Evolutionary conservation across 768 basidiomycete genomes (phyloP).

Genomic region (Macrolepiota dolichaula): DNA sequence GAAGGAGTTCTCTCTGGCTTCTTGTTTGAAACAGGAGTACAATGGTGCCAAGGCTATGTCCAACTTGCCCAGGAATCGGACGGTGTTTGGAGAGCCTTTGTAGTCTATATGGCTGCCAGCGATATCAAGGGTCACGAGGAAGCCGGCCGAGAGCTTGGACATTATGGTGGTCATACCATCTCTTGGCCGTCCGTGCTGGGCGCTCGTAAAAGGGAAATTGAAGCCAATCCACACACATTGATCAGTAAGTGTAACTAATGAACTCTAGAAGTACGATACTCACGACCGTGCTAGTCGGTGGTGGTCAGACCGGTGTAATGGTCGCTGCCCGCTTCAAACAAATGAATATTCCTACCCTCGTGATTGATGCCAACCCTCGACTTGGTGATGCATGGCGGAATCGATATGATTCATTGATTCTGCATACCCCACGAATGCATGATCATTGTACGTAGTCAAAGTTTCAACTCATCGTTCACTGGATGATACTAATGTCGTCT

Average conservation of each 20-base stretch:
- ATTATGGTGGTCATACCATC: conserved; percentile 1
- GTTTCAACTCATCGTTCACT: not conserved
- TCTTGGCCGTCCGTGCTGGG: not conserved
- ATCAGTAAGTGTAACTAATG: conserved; percentile 1
- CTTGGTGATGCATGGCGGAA: conserved; percentile 8
- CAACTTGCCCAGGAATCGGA: not conserved
- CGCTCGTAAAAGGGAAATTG: not conserved
- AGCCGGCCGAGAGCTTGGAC: not conserved
- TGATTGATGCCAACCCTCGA: conserved; percentile 1
- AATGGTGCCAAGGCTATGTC: conserved; percentile 7
- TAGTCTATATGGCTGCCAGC: not conserved
- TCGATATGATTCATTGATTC: conserved; percentile 2
- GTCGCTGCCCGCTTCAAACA: conserved; percentile 8
- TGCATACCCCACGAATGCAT: conserved; percentile 6
- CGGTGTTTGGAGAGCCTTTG: conserved; percentile 2
- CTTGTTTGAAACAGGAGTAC: conserved; percentile 4
- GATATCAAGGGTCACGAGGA: conserved; percentile 12
- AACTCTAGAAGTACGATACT: not conserved
- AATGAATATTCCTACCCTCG: conserved; percentile 6
- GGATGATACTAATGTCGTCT: not conserved
- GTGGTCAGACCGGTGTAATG: not conserved
- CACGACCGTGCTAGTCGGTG: not conserved
- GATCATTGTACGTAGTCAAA: conserved; percentile 5
- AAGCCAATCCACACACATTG: conserved; percentile 1
- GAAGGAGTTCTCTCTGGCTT: conserved; percentile 5